phyloP scores from a whole-genome alignment of 2,329 filamentous ascomycete species.

The Diaporthe eres region DNA sequence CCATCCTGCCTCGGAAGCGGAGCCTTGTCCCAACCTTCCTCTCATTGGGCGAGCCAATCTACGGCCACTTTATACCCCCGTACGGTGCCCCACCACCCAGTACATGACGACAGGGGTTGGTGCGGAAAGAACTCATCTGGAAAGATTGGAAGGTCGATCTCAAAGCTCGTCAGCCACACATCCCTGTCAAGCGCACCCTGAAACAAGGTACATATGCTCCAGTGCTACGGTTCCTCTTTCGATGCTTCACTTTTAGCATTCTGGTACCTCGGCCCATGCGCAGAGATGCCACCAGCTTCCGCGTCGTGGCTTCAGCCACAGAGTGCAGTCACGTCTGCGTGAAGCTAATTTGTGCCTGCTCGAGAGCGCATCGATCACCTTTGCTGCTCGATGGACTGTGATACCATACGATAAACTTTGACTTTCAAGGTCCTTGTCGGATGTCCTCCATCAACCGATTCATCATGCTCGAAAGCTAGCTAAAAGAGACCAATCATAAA shows the following conservation, averaged over 20 bases:
- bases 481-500: constrained; percentile 24
- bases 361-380: background rate
- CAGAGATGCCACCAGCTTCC: constrained; percentile 5
- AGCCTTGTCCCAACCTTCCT: constrained; percentile 9
- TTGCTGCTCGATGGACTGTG: background rate
- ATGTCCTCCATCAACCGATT: constrained; percentile 22
- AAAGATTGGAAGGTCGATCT: constrained; percentile 41
- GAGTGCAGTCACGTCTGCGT: background rate
- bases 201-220: constrained; percentile 41
- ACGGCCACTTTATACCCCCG: constrained; percentile 16
- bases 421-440: background rate
- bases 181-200: constrained; percentile 40
- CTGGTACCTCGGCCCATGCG: constrained; percentile 18
- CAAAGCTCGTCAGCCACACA: constrained; percentile 27
- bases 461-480: constrained; percentile 21
- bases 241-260: constrained; percentile 35
- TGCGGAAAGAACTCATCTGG: constrained; percentile 39
- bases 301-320: constrained; percentile 12
- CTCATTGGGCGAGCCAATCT: constrained; percentile 30
- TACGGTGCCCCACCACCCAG: constrained; percentile 2
- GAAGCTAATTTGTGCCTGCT: background rate
- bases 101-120: constrained; percentile 36
- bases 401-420: constrained; percentile 1
- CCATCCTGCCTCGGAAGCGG: constrained; percentile 18
- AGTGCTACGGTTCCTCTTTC: constrained; percentile 38